Base-by-base conservation (phyloP, 139 green algal genomes). In the Mychonastes homosphaera region DNA sequence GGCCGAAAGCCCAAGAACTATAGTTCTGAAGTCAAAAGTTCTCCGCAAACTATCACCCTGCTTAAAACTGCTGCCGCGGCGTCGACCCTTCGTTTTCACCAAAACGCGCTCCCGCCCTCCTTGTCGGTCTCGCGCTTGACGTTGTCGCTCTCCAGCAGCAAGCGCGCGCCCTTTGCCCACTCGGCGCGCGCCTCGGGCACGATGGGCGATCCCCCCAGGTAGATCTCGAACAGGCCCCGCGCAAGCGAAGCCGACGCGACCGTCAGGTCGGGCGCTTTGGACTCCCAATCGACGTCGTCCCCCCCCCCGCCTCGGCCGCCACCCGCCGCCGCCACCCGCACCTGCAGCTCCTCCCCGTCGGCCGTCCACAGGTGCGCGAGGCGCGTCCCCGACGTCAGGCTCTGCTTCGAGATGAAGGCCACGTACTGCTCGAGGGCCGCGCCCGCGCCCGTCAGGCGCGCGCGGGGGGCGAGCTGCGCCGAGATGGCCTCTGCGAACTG, bases 161-260 rank as follows among this genome's bases (percentile, higher is more conserved):
- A 15, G 62, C 65, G 67, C 0, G 77, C 78, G 9, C 83, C 83
- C 23, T 64, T 55, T 19, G 68, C 72, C 74, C 75, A 90, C 32
- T 59, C 57, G 0, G 46, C 18, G 10, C 60, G 45, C 1, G 69
- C 83, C 13, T 77, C 64, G 3, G 78, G 69, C 18, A 85, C 67
- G 19, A 84, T 67, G 5, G 62, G 54, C 23, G 27, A 48, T 10
- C 47, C 53, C 1, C 83, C 83, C 29, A 87, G 54, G 57, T 82
- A 90, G 23, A 87, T 44, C 76, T 91, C 84, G 50, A 89, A 89
- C 50, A 94, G 58, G 3, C 74, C 83, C 18, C 85, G 65, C 60
- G 58, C 73, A 13, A 94, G 66, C 12, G 63, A 65, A 3, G 74
- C 23, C 3, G 72, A 86, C 15, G 52, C n/a, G 44, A 92, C 79